A percentile compares a stretch with the other conserved stretches of the same genome.
Evolutionary conservation across 306 rosid species (phyloP).

Genomic region (Argentina anserina): DNA sequence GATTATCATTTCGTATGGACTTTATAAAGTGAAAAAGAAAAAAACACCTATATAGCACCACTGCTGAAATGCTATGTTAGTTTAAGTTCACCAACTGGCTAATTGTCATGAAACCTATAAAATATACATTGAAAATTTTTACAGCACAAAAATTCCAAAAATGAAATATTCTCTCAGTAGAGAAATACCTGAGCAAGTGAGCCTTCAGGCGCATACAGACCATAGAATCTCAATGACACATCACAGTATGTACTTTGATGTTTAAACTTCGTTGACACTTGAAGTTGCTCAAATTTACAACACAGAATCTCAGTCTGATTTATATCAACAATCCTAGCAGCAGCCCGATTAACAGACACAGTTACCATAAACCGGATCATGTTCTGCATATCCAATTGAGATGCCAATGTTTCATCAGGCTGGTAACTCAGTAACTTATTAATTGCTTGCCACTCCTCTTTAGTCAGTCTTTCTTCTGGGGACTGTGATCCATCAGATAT

Average conservation of each 20-base stretch:
- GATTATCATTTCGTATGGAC: neutral
- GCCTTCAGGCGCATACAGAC: constrained; percentile 92
- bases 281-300: constrained; percentile 85
- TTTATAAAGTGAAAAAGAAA: neutral
- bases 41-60: neutral
- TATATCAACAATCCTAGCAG: constrained; percentile 72
- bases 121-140: neutral
- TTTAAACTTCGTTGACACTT: constrained; percentile 77
- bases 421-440: constrained; percentile 81
- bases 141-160: neutral
- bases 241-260: constrained; percentile 84
- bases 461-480: constrained; percentile 68
- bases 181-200: constrained; percentile 90
- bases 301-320: constrained; percentile 81
- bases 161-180: neutral
- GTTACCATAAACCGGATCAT: constrained; percentile 68
- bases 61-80: neutral
- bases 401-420: constrained; percentile 61
- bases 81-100: neutral
- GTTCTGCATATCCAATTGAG: constrained; percentile 66
- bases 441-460: constrained; percentile 95
- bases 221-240: constrained; percentile 73
- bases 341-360: constrained; percentile 77
- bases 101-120: neutral
- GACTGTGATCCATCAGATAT: constrained; percentile 52